A percentile compares a stretch with the other conserved stretches of the same genome.
Evolutionary conservation across 2,329 filamentous ascomycete genomes (phyloP).

Genomic region (Microdochium bolleyi): DNA sequence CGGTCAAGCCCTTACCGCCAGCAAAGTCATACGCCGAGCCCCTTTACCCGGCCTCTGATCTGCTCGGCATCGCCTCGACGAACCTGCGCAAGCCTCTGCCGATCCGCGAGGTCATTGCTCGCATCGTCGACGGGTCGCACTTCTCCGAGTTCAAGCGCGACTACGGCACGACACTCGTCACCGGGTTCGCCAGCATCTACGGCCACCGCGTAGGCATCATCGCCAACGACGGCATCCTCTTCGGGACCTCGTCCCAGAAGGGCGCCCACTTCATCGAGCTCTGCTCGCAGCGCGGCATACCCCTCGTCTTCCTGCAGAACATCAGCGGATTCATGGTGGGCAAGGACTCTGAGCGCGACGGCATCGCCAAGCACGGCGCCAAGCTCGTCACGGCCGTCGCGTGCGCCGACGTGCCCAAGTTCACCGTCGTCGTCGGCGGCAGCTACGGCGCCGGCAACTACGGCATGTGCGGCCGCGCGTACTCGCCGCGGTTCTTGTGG

Average conservation of each 20-base stretch:
- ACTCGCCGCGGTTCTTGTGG: slow-evolving; percentile 84
- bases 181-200: slow-evolving; percentile 84
- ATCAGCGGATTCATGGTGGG: slow-evolving; percentile 99
- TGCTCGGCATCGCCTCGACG: slow-evolving; percentile 82
- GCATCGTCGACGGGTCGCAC: slow-evolving; percentile 82
- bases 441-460: slow-evolving; percentile 95
- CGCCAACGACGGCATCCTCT: slow-evolving; percentile 93
- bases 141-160: slow-evolving; percentile 93
- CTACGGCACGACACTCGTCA: slow-evolving; percentile 84
- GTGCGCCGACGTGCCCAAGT: slow-evolving; percentile 90
- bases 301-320: slow-evolving; percentile 90
- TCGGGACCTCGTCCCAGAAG: slow-evolving; percentile 82
- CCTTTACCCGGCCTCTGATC: slow-evolving; percentile 69
- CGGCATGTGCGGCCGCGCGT: slow-evolving; percentile 95
- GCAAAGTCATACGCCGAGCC: slow-evolving; percentile 58
- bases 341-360: slow-evolving; percentile 80
- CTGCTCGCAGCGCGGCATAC: slow-evolving; percentile 82
- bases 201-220: slow-evolving; percentile 88
- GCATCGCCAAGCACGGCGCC: slow-evolving; percentile 95
- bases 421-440: slow-evolving; percentile 91
- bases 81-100: slow-evolving; percentile 82
- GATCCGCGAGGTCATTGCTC: slow-evolving; percentile 83
- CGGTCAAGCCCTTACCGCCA: slow-evolving; percentile 36
- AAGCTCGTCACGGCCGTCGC: slow-evolving; percentile 95
- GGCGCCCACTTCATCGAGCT: slow-evolving; percentile 96